Evolutionary conservation across 345 rosid genomes (phyloP), one percentile per base, ranked within the genome.

Genomic region (Eucalyptus cloeziana): DNA sequence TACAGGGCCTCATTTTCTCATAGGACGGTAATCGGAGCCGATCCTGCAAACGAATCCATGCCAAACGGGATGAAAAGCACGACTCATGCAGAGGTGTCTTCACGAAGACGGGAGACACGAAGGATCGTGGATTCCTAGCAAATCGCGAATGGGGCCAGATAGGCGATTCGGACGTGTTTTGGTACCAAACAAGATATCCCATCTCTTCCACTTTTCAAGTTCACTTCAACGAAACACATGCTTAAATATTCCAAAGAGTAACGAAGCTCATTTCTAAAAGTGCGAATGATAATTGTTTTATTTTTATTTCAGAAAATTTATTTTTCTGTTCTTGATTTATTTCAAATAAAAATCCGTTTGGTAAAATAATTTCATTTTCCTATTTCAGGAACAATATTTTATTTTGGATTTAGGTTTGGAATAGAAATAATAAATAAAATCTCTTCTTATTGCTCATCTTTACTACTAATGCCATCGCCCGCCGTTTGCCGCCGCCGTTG

Each of bases 401-500:
- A 16, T 16, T 51, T 1, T 51, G 16, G 54, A 51, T 0, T 0
- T 51, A 51, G 0, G 8, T 51, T 7, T 51, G 8, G 1, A 51
- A 51, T 51, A 51, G 0, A 51, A 51, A 51, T 51, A 51, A 51
- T 1, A 51, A 51, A 51, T 51, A 51, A 51, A 51, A 51, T 16
- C 8, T 51, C 8, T 51, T 51, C 0, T 51, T 51, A 3, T 51
- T 51, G 22, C 54, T 51, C 54, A 51, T 17, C 0, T 3, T 51
- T 51, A 4, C 54, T 51, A 51, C 8, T 51, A 51, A 2, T 51
- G 22, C 54, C 54, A 7, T 51, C 0, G 45, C 45, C 45, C 8
- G 2, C 7, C 37, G 8, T 51, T 51, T 3, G 22, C 2, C 0
- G 2, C 21, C 1, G 0, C 0, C 0, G 2, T 51, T 51, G 52